Evolutionary conservation across 495 filamentous ascomycete genomes (phyloP).

Genomic region (Penicillium coprophilum): DNA sequence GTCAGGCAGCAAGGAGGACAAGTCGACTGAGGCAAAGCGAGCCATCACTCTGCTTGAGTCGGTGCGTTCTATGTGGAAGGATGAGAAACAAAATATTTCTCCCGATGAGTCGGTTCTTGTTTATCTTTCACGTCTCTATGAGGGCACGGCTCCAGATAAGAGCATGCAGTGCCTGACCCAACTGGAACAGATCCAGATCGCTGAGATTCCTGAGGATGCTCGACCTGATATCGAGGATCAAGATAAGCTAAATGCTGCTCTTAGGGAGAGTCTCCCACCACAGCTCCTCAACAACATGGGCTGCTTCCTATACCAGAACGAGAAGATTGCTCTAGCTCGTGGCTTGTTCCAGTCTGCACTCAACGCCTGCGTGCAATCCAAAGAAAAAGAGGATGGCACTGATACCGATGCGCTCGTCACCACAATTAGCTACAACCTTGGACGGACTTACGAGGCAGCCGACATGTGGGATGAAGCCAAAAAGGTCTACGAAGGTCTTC

Average conservation of each 20-base stretch:
- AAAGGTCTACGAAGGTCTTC: constrained; percentile 79
- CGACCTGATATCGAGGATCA: constrained; percentile 65
- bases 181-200: constrained; percentile 82
- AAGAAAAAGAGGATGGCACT: constrained; percentile 56
- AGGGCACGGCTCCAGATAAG: constrained; percentile 79
- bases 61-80: constrained; percentile 88
- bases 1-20: constrained; percentile 78
- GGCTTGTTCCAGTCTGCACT: constrained; percentile 86
- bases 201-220: constrained; percentile 67
- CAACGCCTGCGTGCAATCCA: constrained; percentile 74
- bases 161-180: constrained; percentile 86
- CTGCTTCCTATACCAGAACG: constrained; percentile 85
- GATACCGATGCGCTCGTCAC: constrained; percentile 89
- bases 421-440: constrained; percentile 93
- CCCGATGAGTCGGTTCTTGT: constrained; percentile 87
- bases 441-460: constrained; percentile 89
- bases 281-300: constrained; percentile 97
- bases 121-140: constrained; percentile 88
- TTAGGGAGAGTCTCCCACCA: constrained; percentile 76
- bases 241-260: constrained; percentile 53
- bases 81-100: constrained; percentile 74
- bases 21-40: constrained; percentile 75
- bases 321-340: constrained; percentile 77
- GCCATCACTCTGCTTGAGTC: constrained; percentile 78
- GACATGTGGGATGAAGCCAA: constrained; percentile 78